Base-by-base conservation (phyloP, 768 basidiomycete genomes). In the Boletus sensibilis region DNA sequence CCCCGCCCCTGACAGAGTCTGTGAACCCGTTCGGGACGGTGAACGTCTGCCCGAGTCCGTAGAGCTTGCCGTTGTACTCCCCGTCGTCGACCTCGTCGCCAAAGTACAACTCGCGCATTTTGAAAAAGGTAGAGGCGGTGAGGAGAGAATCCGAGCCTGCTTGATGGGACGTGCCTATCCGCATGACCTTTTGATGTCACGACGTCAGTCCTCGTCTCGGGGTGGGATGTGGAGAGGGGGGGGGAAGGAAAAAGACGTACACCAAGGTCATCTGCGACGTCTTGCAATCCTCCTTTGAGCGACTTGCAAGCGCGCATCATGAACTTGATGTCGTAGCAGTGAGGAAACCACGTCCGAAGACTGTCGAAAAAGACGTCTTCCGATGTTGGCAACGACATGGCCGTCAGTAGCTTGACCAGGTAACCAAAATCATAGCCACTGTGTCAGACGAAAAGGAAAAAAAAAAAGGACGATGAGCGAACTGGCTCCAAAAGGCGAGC, bases 401-500 rank as follows among this genome's bases (percentile, higher is more conserved):
- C 88, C 23, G 92, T 90, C 49, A 99, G 81, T 40, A 98, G 82
- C 72, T 96, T 97, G 73, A 99, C 86, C 64, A 99, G 90, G 71
- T 98, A 99, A 35, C 97, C 97, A 75, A 99, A 98, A 73, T 99
- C 97, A 74, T 98, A 98, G 47, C 96, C 97, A 72, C 96, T 98
- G 67, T 50, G n/a, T 29, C 61, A 45, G 39, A 43, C 31, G 21
- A 37, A 45, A 47, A 14, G 16, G 46, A 45, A 43, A 27, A 18
- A 56, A 33, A 39, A 16, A 29, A 43, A 35, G 6, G 23, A 55
- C 31, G 23, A 50, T 54, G 50, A 50, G 44, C 51, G 42, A 29
- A 39, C 35, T 13, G 47, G 44, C 29, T 35, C 53, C 18, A 25
- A 25, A 38, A 31, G 1, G 13, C 11, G 13, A 43, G 23, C 35